phyloP scores from a whole-genome alignment of 345 rosid species.

The Erucastrum elatum region DNA sequence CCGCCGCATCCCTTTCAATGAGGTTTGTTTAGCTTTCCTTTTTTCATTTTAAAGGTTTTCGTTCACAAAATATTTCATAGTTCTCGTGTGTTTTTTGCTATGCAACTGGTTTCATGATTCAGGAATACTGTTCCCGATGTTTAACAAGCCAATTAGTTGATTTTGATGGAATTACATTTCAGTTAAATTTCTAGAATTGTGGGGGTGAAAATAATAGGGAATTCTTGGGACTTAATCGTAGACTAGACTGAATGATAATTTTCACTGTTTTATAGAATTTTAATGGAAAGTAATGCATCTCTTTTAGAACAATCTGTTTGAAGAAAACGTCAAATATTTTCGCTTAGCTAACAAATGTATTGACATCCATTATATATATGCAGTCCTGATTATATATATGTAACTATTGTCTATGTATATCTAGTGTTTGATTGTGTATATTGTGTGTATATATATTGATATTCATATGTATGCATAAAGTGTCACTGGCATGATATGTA shows the following conservation, averaged over 20 bases:
- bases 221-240: constrained; percentile 14
- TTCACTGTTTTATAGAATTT: constrained; percentile 28
- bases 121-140: constrained; percentile 1
- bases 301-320: background rate
- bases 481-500: background rate
- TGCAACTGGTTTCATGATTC: background rate
- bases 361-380: background rate
- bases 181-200: background rate
- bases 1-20: constrained; percentile 40
- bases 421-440: constrained; percentile 4
- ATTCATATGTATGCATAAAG: constrained; percentile 12
- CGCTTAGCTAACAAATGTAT: background rate
- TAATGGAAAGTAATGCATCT: constrained; percentile 12
- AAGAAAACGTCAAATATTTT: background rate
- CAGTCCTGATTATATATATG: background rate
- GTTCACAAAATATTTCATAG: background rate
- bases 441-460: background rate
- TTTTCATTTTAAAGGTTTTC: background rate
- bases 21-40: constrained; percentile 24
- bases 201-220: background rate
- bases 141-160: background rate
- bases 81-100: background rate
- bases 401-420: background rate
- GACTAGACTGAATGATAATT: constrained; percentile 6
- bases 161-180: background rate